Percentiles rank a stretch among this genome's conserved stretches.
Conservation (phyloP, 2,329 filamentous ascomycete species). For the Trichoderma sp. region DNA sequence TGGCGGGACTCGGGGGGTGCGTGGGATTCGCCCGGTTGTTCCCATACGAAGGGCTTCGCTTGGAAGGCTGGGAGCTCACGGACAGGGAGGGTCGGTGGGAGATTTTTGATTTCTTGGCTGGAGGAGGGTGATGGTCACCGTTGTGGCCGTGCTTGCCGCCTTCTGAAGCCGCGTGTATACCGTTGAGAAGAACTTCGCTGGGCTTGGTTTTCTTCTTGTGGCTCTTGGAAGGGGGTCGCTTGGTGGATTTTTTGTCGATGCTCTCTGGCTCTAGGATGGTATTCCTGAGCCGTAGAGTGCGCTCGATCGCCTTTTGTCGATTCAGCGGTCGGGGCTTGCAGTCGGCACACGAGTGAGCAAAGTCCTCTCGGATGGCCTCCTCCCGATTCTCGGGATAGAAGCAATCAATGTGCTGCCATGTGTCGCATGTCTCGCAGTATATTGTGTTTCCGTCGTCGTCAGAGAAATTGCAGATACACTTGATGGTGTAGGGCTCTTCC, state of each 20-base stretch:
- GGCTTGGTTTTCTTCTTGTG: conserved; percentile 89
- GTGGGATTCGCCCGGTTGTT: conserved; percentile 56
- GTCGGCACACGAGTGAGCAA: conserved; percentile 83
- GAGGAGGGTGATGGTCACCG: conserved; percentile 48
- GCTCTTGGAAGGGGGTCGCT: conserved; percentile 73
- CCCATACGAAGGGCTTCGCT: conserved; percentile 63
- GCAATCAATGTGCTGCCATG: conserved; percentile 97
- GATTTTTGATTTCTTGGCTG: conserved; percentile 77
- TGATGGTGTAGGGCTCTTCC: conserved; percentile 90
- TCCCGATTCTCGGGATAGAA: conserved; percentile 78
- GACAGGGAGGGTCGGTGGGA: conserved; percentile 78
- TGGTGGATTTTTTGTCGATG: conserved; percentile 68
- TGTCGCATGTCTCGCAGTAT: conserved; percentile 91
- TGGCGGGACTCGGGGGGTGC: conserved; percentile 72
- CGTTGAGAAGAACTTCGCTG: conserved; percentile 63
- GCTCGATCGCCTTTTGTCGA: conserved; percentile 69
- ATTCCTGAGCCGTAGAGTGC: conserved; percentile 59
- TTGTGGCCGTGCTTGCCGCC: conserved; percentile 48
- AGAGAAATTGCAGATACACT: conserved; percentile 91
- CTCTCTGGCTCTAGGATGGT: conserved; percentile 42
- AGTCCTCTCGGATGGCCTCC: conserved; percentile 67
- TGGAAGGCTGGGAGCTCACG: conserved; percentile 63
- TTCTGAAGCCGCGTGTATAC: conserved; percentile 60
- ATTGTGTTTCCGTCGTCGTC: conserved; percentile 98
- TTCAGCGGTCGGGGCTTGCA: conserved; percentile 80